phyloP scores from a whole-genome alignment of 768 basidiomycete species.

The Daedaleopsis nitida region DNA sequence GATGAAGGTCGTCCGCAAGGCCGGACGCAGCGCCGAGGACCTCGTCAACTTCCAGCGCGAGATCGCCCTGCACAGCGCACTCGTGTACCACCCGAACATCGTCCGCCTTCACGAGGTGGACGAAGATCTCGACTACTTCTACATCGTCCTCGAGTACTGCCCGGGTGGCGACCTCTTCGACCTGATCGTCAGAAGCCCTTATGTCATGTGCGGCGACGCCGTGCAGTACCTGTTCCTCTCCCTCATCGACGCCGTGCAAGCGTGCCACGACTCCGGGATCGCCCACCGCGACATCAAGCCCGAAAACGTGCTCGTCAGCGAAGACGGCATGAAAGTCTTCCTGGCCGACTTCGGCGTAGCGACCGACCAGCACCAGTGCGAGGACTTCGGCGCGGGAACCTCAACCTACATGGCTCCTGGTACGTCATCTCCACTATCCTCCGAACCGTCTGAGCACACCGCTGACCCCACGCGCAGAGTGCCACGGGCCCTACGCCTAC shows the following conservation, averaged over 20 bases:
- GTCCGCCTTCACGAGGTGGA: slow-evolving; percentile 68
- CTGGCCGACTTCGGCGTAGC: slow-evolving; percentile 46
- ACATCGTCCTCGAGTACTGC: slow-evolving; percentile 58
- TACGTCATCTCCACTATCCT: slow-evolving; percentile 10
- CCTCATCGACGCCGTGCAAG: slow-evolving; percentile 51
- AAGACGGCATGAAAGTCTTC: slow-evolving; percentile 40
- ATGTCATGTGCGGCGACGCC: too few relatives aligned
- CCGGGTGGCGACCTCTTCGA: slow-evolving; percentile 46
- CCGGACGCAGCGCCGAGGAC: neutral
- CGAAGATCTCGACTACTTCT: slow-evolving; percentile 62
- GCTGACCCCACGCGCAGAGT: slow-evolving; percentile 16
- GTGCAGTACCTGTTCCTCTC: slow-evolving; percentile 43
- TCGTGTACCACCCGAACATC: slow-evolving; percentile 59
- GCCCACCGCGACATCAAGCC: slow-evolving; percentile 61
- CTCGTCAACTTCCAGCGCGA: slow-evolving; percentile 49
- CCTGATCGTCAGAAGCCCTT: slow-evolving; percentile 37
- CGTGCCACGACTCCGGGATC: slow-evolving; percentile 48
- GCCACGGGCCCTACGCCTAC: slow-evolving; percentile 10
- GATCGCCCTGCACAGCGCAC: slow-evolving; percentile 55
- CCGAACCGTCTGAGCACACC: neutral
- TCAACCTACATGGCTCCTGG: slow-evolving; percentile 30
- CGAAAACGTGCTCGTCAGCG: slow-evolving; percentile 48
- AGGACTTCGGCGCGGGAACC: slow-evolving; percentile 27
- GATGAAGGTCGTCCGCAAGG: slow-evolving; percentile 35
- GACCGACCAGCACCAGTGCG: slow-evolving; percentile 19